Percentiles rank a stretch among this genome's conserved stretches.
Conservation (phyloP, 108 stramenopile genomes). For the Pseudonitzschia pungens region DNA sequence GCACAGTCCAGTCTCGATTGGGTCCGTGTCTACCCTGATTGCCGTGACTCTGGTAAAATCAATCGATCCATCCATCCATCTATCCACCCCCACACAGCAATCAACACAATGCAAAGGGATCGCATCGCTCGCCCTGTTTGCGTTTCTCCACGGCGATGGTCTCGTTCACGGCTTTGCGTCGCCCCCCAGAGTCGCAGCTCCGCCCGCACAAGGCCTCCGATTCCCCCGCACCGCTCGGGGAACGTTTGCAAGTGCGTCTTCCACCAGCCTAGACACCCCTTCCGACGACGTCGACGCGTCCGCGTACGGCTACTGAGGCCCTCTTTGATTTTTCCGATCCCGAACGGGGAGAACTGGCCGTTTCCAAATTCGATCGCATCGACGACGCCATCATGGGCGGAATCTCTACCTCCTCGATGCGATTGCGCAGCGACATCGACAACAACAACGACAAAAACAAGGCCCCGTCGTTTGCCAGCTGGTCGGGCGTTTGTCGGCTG, state of each 20-base stretch:
- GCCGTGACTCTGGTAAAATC: too few species aligned
- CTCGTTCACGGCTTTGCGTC: neutral
- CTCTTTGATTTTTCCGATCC: neutral
- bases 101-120: neutral
- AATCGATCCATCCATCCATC: too few species aligned
- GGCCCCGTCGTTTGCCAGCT: constrained; percentile 51
- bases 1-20: too few species aligned
- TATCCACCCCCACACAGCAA: neutral
- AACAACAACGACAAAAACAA: neutral
- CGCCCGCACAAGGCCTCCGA: neutral
- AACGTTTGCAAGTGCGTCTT: neutral
- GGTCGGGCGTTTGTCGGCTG: constrained; percentile 70
- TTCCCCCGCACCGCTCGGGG: neutral
- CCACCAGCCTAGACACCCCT: neutral
- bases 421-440: neutral
- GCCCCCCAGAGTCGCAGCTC: neutral
- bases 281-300: too few species aligned
- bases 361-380: constrained; percentile 66
- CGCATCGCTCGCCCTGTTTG: neutral
- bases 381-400: constrained; percentile 86
- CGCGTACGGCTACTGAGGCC: neutral
- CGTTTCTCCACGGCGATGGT: neutral
- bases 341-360: constrained; percentile 31
- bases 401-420: constrained; percentile 48
- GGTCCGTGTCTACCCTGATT: too few species aligned